Conservation (phyloP, 2,329 filamentous ascomycete species). For the Trichoderma koningiopsis region DNA sequence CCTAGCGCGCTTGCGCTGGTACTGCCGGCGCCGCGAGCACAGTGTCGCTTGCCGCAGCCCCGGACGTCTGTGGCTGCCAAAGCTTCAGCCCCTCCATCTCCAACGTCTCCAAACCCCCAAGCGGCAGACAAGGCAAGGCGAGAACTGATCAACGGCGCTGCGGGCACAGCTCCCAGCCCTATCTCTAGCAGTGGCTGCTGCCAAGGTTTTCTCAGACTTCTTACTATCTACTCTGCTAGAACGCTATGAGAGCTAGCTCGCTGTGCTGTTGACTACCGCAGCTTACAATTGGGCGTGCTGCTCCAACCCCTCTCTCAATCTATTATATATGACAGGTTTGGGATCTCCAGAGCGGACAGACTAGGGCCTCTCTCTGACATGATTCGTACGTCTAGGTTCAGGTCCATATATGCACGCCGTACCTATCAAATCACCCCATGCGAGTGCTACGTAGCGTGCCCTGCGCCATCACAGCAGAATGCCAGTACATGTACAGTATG, state of each 20-base stretch:
- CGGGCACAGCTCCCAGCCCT: neutral
- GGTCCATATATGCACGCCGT: neutral
- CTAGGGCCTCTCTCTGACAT: slow-evolving; percentile 3
- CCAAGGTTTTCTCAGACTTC: neutral
- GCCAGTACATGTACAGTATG: neutral
- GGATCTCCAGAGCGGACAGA: neutral
- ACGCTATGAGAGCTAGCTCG: neutral
- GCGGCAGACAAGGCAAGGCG: neutral
- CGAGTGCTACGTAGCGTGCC: slow-evolving; percentile 15
- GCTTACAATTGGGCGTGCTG: neutral
- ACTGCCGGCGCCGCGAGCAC: slow-evolving; percentile 7
- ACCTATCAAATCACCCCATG: neutral
- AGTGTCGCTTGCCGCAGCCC: slow-evolving; percentile 3
- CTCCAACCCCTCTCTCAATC: neutral
- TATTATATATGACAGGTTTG: slow-evolving; percentile 16
- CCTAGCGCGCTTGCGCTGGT: neutral
- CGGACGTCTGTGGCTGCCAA: slow-evolving; percentile 13
- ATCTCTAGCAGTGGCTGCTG: neutral
- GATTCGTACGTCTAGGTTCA: neutral
- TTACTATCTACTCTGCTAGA: neutral
- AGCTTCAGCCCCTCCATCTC: slow-evolving; percentile 22
- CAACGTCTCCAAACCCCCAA: neutral
- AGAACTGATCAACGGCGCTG: neutral
- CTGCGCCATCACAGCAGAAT: neutral
- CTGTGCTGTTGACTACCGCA: neutral